phyloP scores from a whole-genome alignment of 768 basidiomycete genomes.

The Hericium coralloides region DNA sequence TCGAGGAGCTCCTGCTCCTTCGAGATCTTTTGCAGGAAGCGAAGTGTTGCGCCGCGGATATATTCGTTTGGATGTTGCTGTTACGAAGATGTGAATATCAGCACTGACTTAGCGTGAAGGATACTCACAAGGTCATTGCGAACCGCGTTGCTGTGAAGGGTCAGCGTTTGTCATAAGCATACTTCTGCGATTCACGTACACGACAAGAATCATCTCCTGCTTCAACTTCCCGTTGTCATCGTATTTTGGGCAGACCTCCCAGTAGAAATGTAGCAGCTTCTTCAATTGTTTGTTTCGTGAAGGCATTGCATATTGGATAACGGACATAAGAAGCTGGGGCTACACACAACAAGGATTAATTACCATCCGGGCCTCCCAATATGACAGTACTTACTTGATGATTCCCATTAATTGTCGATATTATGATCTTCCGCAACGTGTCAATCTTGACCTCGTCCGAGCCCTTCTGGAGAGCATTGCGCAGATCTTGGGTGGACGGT shows the following conservation, averaged over 20 bases:
- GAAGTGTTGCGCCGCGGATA: constrained; percentile 94
- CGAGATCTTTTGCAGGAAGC: constrained; percentile 92
- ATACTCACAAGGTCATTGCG: constrained; percentile 86
- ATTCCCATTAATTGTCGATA: constrained; percentile 91
- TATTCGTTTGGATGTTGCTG: constrained; percentile 99
- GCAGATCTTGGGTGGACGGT: constrained; percentile 75
- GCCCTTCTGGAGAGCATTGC: constrained; percentile 84
- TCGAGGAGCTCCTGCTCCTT: constrained; percentile 92
- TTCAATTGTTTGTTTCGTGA: constrained; percentile 93
- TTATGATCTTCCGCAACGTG: constrained; percentile 89
- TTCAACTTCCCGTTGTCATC: constrained; percentile 96
- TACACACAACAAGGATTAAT: constrained; percentile 22
- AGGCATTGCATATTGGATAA: constrained; percentile 97
- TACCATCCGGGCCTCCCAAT: background rate
- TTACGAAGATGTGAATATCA: constrained; percentile 2
- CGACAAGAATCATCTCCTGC: constrained; percentile 99
- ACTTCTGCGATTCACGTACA: constrained; percentile 45
- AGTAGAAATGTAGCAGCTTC: constrained; percentile 93
- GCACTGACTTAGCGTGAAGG: background rate
- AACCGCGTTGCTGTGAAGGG: constrained; percentile 72
- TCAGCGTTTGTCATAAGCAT: constrained; percentile 6
- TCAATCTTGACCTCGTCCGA: constrained; percentile 95
- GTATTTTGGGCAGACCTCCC: constrained; percentile 97
- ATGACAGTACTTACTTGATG: constrained; percentile 53
- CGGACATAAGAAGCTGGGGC: constrained; percentile 93